Conservation (phyloP, 2,329 filamentous ascomycete genomes). For the Claviceps humidiphila region DNA sequence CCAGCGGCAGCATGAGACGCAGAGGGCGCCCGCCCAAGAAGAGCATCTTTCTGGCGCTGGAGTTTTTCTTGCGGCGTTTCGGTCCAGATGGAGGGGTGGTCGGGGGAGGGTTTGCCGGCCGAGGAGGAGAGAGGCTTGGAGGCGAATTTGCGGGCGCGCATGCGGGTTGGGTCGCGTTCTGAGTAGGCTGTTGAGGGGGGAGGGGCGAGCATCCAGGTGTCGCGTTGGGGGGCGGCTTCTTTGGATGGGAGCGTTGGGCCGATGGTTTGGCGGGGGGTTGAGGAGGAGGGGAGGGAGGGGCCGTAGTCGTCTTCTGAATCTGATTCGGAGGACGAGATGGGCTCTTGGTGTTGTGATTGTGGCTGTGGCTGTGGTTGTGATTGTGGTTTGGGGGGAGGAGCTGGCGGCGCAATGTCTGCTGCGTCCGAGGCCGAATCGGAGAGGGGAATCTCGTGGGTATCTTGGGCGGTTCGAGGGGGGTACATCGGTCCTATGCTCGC, state of each 20-base stretch:
- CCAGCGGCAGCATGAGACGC: constrained; percentile 15
- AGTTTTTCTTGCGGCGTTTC: constrained; percentile 85
- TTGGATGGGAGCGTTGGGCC: constrained; percentile 22
- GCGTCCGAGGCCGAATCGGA: neutral
- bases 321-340: constrained; percentile 27
- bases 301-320: constrained; percentile 37
- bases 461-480: neutral
- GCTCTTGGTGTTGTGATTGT: constrained; percentile 21
- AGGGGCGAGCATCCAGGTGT: constrained; percentile 74
- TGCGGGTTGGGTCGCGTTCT: constrained; percentile 70
- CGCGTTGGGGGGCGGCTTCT: constrained; percentile 47
- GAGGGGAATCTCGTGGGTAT: constrained; percentile 9
- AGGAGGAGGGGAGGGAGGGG: constrained; percentile 39
- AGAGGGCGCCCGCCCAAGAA: constrained; percentile 54
- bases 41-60: constrained; percentile 64
- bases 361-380: constrained; percentile 17
- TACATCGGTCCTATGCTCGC: constrained; percentile 3
- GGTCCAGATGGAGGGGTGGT: constrained; percentile 65
- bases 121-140: constrained; percentile 33
- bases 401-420: neutral
- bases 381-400: constrained; percentile 19
- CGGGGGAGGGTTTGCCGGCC: constrained; percentile 13
- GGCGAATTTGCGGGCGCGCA: constrained; percentile 71
- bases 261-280: constrained; percentile 31
- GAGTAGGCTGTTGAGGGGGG: constrained; percentile 36